Conservation (phyloP, 345 rosid species). For the Salix arbutifolia region DNA sequence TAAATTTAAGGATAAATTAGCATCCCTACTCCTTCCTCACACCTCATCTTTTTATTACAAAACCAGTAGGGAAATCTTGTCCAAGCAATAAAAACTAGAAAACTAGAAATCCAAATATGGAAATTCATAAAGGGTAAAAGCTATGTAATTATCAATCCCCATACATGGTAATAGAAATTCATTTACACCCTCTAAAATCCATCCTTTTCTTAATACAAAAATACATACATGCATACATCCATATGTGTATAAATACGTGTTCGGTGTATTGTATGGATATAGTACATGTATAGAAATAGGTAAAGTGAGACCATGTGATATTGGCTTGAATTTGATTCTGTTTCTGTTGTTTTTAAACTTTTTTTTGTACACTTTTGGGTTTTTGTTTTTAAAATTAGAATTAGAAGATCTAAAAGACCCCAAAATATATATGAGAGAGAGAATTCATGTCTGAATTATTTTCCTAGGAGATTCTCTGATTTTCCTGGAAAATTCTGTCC, state of each 20-base stretch:
- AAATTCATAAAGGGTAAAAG: too few relatives aligned
- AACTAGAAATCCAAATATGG: not conserved
- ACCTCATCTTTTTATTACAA: not conserved
- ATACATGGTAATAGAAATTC: not conserved
- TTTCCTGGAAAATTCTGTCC: not conserved
- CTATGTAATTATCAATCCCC: not conserved
- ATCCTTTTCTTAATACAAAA: not conserved
- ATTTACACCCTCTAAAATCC: not conserved
- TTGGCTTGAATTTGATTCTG: not conserved
- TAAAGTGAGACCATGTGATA: not conserved
- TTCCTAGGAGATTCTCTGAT: not conserved
- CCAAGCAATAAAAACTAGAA: not conserved
- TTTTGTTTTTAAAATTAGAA: not conserved
- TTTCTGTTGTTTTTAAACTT: not conserved
- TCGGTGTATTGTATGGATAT: not conserved
- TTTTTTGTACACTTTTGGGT: not conserved
- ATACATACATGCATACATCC: not conserved
- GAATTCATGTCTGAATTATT: constrained; percentile 15
- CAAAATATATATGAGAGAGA: not conserved
- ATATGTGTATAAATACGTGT: not conserved
- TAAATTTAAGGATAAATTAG: too few relatives aligned
- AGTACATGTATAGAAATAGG: not conserved
- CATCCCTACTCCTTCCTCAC: not conserved
- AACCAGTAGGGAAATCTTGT: not conserved
- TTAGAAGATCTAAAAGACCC: not conserved